Evolutionary conservation across 805 yeast genomes (phyloP).

Genomic region (Starmera caribaea): DNA sequence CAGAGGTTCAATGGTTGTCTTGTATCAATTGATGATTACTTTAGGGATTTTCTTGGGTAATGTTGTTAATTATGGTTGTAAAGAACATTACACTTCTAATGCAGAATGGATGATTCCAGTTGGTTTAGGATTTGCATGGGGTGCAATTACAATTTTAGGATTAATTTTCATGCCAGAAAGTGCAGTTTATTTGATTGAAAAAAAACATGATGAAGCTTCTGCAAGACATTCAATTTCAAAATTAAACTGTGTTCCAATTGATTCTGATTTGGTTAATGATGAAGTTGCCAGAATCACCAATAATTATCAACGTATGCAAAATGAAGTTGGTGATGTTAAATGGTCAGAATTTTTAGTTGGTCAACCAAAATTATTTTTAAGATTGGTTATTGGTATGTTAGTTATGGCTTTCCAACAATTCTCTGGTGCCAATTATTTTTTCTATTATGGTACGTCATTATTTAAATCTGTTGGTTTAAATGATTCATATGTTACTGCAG

Average conservation of each 20-base stretch:
- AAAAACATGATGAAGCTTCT: constrained; percentile 34
- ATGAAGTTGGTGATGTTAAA: constrained; percentile 39
- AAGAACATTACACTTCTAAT: constrained; percentile 31
- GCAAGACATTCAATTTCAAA: constrained; percentile 44
- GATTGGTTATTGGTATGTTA: constrained; percentile 48
- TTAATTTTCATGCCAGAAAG: constrained; percentile 57
- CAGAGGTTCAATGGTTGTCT: constrained; percentile 66
- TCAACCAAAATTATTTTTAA: constrained; percentile 39
- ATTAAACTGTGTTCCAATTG: constrained; percentile 38
- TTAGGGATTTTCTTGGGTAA: constrained; percentile 66
- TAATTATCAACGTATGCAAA: constrained; percentile 39
- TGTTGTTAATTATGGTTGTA: constrained; percentile 56
- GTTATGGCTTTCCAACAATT: constrained; percentile 56
- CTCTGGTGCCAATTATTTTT: constrained; percentile 57
- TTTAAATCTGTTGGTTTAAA: constrained; percentile 48
- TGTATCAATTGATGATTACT: constrained; percentile 63
- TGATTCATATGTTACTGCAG: constrained; percentile 53
- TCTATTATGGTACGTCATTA: constrained; percentile 56
- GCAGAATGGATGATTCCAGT: constrained; percentile 65
- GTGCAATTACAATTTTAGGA: constrained; percentile 30
- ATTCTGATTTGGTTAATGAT: constrained; percentile 35
- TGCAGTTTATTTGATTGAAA: constrained; percentile 48
- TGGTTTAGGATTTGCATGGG: constrained; percentile 37
- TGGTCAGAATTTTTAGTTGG: constrained; percentile 57
- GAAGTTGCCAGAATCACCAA: constrained; percentile 37